phyloP scores from a whole-genome alignment of 768 basidiomycete genomes.

The Postia placenta region DNA sequence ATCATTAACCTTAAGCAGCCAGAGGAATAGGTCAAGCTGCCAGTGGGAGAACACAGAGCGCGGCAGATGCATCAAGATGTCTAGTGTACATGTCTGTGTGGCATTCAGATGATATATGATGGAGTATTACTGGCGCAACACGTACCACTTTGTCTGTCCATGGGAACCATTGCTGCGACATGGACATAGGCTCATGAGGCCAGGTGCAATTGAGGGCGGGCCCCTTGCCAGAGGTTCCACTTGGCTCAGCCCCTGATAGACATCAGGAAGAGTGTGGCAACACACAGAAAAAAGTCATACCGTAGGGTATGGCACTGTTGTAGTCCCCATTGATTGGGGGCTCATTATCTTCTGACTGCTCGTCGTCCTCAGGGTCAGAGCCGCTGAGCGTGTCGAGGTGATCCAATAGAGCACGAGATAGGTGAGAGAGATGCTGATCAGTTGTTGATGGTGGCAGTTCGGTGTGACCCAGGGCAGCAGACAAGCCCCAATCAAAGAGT shows the following conservation, averaged over 20 bases:
- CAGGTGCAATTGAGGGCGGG: not conserved
- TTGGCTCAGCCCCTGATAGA: not conserved
- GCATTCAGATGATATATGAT: not conserved
- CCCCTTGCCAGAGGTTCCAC: not conserved
- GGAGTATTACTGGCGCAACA: not conserved
- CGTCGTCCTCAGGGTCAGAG: not conserved
- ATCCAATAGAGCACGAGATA: too few species aligned
- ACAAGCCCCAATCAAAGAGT: too few species aligned
- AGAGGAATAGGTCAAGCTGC: constrained; percentile 5
- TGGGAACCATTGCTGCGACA: constrained; percentile 1
- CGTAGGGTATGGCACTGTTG: not conserved
- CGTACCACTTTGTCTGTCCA: constrained; percentile 4
- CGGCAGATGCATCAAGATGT: constrained; percentile 4
- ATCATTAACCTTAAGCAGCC: not conserved
- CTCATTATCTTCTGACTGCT: not conserved
- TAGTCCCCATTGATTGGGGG: not conserved
- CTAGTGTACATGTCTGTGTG: constrained; percentile 3
- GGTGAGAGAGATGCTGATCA: too few species aligned
- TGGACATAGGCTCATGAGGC: not conserved
- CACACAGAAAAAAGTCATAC: not conserved
- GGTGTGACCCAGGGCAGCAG: too few species aligned
- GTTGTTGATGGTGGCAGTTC: too few species aligned
- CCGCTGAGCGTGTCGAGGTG: not conserved
- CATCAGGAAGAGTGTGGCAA: not conserved
- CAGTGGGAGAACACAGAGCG: constrained; percentile 6